These are phyloP conservation scores for Euryodendron excelsum DNA, from an alignment of 148 eudicot genomes.

Conservation along the genomic window DNA sequence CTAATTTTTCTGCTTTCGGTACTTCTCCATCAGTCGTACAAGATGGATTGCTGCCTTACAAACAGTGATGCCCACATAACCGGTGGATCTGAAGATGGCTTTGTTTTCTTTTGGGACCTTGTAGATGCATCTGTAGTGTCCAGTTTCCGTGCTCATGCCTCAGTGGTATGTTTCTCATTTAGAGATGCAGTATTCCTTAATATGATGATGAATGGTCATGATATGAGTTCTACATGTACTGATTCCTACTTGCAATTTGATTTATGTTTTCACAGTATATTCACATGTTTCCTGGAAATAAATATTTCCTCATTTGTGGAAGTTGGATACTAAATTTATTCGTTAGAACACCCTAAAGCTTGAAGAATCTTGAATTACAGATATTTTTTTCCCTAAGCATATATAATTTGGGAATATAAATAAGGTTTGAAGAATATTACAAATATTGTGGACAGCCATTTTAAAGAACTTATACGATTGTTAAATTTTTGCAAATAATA, in stretches of 20 bases:
- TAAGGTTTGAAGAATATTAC: not conserved
- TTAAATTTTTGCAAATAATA: too few relatives aligned
- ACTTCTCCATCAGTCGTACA: slow-evolving; percentile 59
- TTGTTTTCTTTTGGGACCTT: slow-evolving; percentile 90
- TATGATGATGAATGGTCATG: not conserved
- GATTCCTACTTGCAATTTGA: not conserved
- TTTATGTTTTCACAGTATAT: not conserved
- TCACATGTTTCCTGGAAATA: not conserved
- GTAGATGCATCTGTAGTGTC: slow-evolving; percentile 81
- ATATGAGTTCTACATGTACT: not conserved
- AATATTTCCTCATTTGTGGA: not conserved
- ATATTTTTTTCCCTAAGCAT: not conserved
- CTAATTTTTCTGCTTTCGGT: slow-evolving; percentile 11
- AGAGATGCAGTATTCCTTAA: not conserved
- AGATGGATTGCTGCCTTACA: slow-evolving; percentile 95
- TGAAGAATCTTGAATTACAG: not conserved
- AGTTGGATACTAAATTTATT: not conserved
- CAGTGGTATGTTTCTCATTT: slow-evolving; percentile 61
- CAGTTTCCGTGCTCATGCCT: slow-evolving; percentile 85
- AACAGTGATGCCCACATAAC: slow-evolving; percentile 84
- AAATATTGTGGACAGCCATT: not conserved
- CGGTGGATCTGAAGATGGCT: slow-evolving; percentile 96
- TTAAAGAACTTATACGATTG: too few relatives aligned
- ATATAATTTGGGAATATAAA: not conserved
- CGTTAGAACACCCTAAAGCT: not conserved